These are phyloP conservation scores for Marchantia paleacea DNA, from an alignment of 225 moss, liverwort and hornwort genomes.

Conservation along the genomic window DNA sequence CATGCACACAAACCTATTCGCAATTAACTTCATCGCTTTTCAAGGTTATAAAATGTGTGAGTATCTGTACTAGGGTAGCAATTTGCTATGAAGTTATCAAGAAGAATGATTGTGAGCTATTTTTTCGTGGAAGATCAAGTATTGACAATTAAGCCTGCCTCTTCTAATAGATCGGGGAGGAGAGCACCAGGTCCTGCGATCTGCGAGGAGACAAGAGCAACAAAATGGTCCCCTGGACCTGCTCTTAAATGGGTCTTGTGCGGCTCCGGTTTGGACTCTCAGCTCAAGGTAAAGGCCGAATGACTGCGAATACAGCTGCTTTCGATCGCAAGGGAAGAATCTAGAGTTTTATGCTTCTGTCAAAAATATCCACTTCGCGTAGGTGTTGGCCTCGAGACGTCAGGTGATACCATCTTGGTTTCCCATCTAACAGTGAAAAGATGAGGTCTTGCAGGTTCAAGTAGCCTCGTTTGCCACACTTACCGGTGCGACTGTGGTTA, in stretches of 20 bases:
- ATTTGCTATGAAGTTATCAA: neutral
- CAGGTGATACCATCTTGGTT: neutral
- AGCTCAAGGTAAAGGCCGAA: constrained; percentile 33
- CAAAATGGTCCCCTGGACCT: constrained; percentile 38
- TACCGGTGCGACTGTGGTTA: constrained; percentile 44
- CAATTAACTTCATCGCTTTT: too few species aligned
- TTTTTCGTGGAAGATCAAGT: neutral
- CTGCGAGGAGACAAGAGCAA: neutral
- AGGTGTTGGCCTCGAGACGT: neutral
- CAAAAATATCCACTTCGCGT: neutral
- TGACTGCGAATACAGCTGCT: neutral
- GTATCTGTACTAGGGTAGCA: neutral
- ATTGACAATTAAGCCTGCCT: neutral
- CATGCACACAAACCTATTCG: too few species aligned
- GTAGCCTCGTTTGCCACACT: constrained; percentile 35
- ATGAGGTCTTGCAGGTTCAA: constrained; percentile 30
- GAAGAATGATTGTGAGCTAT: neutral
- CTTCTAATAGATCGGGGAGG: neutral
- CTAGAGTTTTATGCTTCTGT: neutral
- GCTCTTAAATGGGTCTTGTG: constrained; percentile 52
- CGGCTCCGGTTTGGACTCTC: constrained; percentile 44
- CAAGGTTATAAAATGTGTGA: too few species aligned
- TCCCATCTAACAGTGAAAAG: neutral
- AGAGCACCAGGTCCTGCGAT: too few species aligned
- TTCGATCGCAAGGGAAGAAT: neutral